A percentile compares a stretch with the other conserved stretches of the same genome.
Conservation (phyloP, 2,329 filamentous ascomycete genomes). For the Aschersonia sp. region DNA sequence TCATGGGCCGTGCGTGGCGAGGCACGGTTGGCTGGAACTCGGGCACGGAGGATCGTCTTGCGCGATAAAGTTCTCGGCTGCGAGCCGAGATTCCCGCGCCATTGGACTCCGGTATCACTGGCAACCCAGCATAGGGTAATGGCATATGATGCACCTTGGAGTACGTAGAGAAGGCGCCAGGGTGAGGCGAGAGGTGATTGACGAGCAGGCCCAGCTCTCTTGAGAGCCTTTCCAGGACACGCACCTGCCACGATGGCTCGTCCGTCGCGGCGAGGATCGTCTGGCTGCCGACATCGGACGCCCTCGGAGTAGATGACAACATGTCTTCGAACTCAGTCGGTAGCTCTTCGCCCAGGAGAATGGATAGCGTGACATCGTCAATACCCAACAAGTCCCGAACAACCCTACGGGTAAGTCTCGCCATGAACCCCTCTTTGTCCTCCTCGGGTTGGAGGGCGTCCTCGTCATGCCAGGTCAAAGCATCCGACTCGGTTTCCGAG, state of each 20-base stretch:
- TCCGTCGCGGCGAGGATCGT: slow-evolving; percentile 16
- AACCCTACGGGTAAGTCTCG: slow-evolving; percentile 68
- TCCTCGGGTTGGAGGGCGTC: slow-evolving; percentile 26
- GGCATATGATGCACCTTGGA: slow-evolving; percentile 46
- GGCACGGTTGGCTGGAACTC: slow-evolving; percentile 35
- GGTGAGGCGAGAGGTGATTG: slow-evolving; percentile 63
- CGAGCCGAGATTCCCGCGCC: slow-evolving; percentile 16
- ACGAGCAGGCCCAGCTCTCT: slow-evolving; percentile 75
- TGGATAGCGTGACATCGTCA: slow-evolving; percentile 68
- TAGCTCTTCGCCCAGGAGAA: slow-evolving; percentile 74
- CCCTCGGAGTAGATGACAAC: slow-evolving; percentile 31
- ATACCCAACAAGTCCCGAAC: slow-evolving; percentile 84
- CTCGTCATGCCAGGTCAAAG: slow-evolving; percentile 39
- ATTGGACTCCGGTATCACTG: slow-evolving; percentile 42
- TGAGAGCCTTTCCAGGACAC: slow-evolving; percentile 70
- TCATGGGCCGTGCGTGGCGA: slow-evolving; percentile 19
- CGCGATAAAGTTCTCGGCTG: slow-evolving; percentile 9
- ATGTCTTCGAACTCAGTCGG: slow-evolving; percentile 36
- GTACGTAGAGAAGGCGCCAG: slow-evolving; percentile 80
- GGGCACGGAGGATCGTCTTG: slow-evolving; percentile 11
- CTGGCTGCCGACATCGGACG: slow-evolving; percentile 18
- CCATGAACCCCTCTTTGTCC: slow-evolving; percentile 58
- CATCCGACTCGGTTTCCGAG: slow-evolving; percentile 20
- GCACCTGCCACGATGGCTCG: slow-evolving; percentile 54
- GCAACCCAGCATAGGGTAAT: slow-evolving; percentile 66